Conservation (phyloP, 495 filamentous ascomycete species). For the Pseudotulostoma volvatum region DNA sequence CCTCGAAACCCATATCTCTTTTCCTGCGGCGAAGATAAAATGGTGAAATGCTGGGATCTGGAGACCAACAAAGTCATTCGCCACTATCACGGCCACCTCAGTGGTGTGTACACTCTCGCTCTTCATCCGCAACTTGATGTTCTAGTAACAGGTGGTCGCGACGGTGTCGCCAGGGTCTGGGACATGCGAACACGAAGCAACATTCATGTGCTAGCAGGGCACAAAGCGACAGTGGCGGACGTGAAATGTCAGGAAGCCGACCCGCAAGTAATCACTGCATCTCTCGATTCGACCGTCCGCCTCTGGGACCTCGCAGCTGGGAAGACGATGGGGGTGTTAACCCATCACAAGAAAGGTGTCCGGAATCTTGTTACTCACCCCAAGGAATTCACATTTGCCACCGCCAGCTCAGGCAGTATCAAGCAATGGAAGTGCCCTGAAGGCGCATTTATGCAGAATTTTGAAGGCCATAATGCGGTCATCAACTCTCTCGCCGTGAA, state of each 20-base stretch:
- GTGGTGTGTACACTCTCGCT: slow-evolving; percentile 82
- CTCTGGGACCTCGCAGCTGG: slow-evolving; percentile 95
- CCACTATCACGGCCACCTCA: slow-evolving; percentile 95
- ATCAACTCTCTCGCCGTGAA: slow-evolving; percentile 92
- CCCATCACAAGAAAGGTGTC: slow-evolving; percentile 97
- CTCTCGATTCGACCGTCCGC: slow-evolving; percentile 80
- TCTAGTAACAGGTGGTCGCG: slow-evolving; percentile 84
- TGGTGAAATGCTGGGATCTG: slow-evolving; percentile 99
- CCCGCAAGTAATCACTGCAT: slow-evolving; percentile 84
- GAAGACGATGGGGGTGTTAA: slow-evolving; percentile 89
- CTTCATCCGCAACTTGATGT: slow-evolving; percentile 91
- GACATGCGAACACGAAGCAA: slow-evolving; percentile 96
- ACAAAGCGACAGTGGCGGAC: slow-evolving; percentile 76
- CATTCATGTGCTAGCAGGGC: slow-evolving; percentile 81
- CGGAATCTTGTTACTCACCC: slow-evolving; percentile 76
- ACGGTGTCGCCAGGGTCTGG: slow-evolving; percentile 91
- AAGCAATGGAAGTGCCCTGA: slow-evolving; percentile 99
- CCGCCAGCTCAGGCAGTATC: slow-evolving; percentile 77
- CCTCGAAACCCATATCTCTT: slow-evolving; percentile 94
- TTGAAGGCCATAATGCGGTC: slow-evolving; percentile 88
- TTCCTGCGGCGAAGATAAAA: slow-evolving; percentile 97
- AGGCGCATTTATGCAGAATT: slow-evolving; percentile 98
- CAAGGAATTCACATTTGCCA: slow-evolving; percentile 91
- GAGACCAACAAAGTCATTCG: slow-evolving; percentile 98
- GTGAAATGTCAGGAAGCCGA: slow-evolving; percentile 91